Evolutionary conservation across 352 stramenopile species (phyloP).

Genomic region (Phytophthora fragariae): DNA sequence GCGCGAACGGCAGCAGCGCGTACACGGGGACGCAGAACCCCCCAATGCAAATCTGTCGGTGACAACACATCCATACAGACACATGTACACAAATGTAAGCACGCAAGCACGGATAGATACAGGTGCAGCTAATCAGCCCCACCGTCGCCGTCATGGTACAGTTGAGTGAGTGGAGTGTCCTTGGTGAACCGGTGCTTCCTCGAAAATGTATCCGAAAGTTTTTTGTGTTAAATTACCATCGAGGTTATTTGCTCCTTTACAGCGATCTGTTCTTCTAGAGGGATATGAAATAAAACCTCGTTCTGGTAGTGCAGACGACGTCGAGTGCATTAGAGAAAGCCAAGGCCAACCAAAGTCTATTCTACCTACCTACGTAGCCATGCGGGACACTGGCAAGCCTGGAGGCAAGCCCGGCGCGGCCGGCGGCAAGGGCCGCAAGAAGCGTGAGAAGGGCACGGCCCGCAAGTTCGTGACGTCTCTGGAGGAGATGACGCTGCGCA

Average conservation of each 20-base stretch:
- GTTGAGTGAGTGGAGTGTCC: neutral
- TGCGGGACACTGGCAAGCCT: conserved; percentile 58
- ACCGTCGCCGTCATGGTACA: conserved; percentile 46
- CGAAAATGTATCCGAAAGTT: neutral
- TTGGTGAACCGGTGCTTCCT: conserved; percentile 1
- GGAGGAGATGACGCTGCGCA: conserved; percentile 84
- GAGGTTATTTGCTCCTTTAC: no score
- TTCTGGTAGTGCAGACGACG: no score
- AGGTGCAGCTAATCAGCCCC: neutral
- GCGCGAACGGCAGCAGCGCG: conserved; percentile 71
- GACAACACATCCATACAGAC: neutral
- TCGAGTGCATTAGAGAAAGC: conserved; percentile 9
- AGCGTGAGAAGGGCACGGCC: conserved; percentile 78
- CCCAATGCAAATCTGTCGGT: conserved; percentile 79
- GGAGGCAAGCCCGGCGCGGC: conserved; percentile 60
- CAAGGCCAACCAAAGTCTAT: conserved; percentile 30
- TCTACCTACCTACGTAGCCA: conserved; percentile 27
- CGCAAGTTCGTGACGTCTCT: conserved; percentile 86
- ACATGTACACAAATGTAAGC: no score
- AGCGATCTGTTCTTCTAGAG: no score
- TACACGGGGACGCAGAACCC: conserved; percentile 83
- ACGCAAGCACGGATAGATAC: no score
- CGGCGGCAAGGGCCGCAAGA: conserved; percentile 64
- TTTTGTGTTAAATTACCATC: no score
- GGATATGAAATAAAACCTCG: no score